These are phyloP conservation scores for Colletotrichum godetiae DNA, from an alignment of 2,329 filamentous ascomycete genomes.

Conservation along the genomic window DNA sequence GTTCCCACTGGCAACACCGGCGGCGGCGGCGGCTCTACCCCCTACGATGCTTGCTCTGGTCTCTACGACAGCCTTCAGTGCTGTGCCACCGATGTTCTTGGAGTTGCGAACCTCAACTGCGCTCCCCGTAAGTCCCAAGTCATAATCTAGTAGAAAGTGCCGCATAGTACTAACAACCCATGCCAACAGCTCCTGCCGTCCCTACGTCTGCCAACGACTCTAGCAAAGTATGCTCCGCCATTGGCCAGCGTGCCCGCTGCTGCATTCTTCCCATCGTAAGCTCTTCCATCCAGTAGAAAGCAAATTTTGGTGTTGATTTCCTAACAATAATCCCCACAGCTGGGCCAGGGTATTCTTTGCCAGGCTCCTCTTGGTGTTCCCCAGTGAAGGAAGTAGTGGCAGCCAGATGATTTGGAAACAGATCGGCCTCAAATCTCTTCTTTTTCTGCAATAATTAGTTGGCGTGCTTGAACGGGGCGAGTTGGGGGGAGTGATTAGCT, in stretches of 20 bases:
- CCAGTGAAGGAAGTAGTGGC: neutral
- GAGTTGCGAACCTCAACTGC: constrained; percentile 68
- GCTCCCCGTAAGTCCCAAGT: constrained; percentile 42
- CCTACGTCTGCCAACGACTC: constrained; percentile 56
- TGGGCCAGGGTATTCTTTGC: neutral
- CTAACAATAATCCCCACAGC: neutral
- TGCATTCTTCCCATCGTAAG: constrained; percentile 62
- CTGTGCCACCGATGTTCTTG: constrained; percentile 71
- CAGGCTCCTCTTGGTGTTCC: neutral
- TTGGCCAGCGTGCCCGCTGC: constrained; percentile 67
- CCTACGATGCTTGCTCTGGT: constrained; percentile 53
- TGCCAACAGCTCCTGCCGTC: constrained; percentile 40
- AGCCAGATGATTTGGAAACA: neutral
- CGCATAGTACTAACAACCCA: neutral
- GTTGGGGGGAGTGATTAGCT: neutral
- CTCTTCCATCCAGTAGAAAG: neutral
- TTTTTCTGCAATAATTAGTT: neutral
- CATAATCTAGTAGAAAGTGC: no score
- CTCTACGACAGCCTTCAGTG: constrained; percentile 62
- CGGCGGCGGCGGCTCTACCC: neutral
- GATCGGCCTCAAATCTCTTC: neutral
- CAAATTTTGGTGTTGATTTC: neutral
- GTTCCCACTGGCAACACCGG: constrained; percentile 1
- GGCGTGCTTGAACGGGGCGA: neutral
- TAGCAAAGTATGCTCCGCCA: constrained; percentile 55